These are phyloP conservation scores for Sisymbrium irio DNA, from an alignment of 345 rosid species.

Conservation along the genomic window DNA sequence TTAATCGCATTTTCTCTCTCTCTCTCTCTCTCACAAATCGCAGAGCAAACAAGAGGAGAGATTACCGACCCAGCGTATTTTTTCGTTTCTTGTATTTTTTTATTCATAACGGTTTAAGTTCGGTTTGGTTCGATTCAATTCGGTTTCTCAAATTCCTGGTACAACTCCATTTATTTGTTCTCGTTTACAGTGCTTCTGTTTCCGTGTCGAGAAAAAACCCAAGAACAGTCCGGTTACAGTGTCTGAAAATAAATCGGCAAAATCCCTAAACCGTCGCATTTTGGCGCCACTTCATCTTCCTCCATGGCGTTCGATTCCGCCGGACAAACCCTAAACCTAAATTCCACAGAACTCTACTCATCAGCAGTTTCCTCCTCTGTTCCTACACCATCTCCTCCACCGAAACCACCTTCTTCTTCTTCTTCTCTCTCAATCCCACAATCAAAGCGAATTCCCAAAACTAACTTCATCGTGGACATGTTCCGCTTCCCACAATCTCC, in stretches of 20 bases:
- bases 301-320: slow-evolving; percentile 19
- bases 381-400: slow-evolving; percentile 7
- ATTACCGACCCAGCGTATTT: too few relatives aligned
- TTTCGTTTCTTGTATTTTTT: too few relatives aligned
- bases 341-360: slow-evolving; percentile 53
- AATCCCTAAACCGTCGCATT: neutral
- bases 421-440: slow-evolving; percentile 43
- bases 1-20: too few relatives aligned
- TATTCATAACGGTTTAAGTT: too few relatives aligned
- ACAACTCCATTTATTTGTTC: too few relatives aligned
- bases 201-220: too few relatives aligned
- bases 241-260: neutral
- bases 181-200: too few relatives aligned
- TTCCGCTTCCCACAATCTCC: slow-evolving; percentile 70
- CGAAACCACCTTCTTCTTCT: slow-evolving; percentile 8
- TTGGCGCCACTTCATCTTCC: slow-evolving; percentile 19
- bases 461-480: slow-evolving; percentile 76
- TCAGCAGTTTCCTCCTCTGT: slow-evolving; percentile 39
- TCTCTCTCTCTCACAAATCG: too few relatives aligned
- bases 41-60: too few relatives aligned
- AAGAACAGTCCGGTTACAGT: neutral
- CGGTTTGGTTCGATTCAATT: too few relatives aligned
- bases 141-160: too few relatives aligned
- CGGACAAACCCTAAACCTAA: slow-evolving; percentile 43
- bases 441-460: slow-evolving; percentile 67